Evolutionary conservation across 1,139 yeast species (phyloP).

Genomic region (Nakaseomyces nivariensis): DNA sequence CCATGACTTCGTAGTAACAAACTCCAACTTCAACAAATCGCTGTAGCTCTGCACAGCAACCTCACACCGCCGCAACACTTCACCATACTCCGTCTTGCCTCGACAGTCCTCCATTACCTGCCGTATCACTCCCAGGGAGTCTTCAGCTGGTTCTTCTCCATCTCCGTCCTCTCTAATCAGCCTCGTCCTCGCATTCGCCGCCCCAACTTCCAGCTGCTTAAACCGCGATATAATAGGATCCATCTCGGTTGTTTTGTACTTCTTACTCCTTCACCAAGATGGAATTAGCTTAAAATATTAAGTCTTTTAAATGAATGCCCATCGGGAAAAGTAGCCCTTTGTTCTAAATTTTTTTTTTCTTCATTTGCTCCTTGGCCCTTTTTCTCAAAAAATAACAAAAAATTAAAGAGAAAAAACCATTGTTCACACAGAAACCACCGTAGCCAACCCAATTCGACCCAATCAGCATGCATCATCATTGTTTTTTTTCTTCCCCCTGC

Average conservation of each 20-base stretch:
- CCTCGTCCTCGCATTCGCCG: not conserved
- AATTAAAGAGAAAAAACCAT: not conserved
- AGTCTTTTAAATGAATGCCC: too few relatives aligned
- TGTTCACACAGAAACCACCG: not conserved
- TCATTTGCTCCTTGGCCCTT: too few relatives aligned
- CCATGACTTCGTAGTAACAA: slow-evolving; percentile 18
- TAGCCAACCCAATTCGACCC: not conserved
- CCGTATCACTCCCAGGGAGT: not conserved
- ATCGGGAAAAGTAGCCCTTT: too few relatives aligned
- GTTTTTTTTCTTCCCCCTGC: too few relatives aligned
- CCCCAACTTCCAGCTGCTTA: slow-evolving; percentile 2
- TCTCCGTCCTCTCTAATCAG: too few relatives aligned
- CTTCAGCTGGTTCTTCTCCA: not conserved
- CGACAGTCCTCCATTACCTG: not conserved
- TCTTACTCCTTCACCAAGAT: not conserved
- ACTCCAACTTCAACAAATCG: slow-evolving; percentile 16
- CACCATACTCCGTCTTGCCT: not conserved
- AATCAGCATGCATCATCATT: too few relatives aligned
- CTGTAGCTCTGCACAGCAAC: slow-evolving; percentile 10
- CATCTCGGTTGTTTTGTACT: not conserved
- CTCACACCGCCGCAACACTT: slow-evolving; percentile 1
- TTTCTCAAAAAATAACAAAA: not conserved
- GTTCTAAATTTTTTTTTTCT: too few relatives aligned
- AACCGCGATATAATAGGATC: slow-evolving; percentile 2
- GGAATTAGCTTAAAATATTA: too few relatives aligned